Evolutionary conservation across 345 rosid species (phyloP).

Genomic region (Schrenkiella parvula): DNA sequence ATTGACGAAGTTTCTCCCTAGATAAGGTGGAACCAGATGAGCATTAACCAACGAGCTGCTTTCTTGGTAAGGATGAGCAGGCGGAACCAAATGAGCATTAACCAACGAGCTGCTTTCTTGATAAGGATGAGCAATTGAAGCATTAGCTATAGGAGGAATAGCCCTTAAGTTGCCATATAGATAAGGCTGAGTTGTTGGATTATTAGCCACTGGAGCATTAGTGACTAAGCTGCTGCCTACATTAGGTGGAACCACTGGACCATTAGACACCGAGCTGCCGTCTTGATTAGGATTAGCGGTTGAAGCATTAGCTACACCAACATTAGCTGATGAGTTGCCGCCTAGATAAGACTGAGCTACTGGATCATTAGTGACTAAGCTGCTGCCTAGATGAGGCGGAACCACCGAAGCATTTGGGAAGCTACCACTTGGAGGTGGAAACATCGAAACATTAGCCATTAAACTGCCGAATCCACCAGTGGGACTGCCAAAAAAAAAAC

Average conservation of each 20-base stretch:
- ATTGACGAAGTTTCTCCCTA: too few species aligned
- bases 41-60: not conserved
- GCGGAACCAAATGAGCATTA: too few species aligned
- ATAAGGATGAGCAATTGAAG: not conserved
- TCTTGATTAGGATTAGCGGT: not conserved
- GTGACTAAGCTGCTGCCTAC: not conserved
- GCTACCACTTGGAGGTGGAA: not conserved
- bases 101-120: not conserved
- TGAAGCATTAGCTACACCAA: not conserved
- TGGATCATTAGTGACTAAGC: not conserved
- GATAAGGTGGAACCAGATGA: too few species aligned
- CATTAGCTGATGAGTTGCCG: not conserved
- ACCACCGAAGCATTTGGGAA: not conserved
- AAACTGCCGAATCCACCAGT: not conserved
- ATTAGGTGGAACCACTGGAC: not conserved
- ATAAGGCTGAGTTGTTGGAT: not conserved
- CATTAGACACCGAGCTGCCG: not conserved
- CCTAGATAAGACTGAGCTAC: not conserved
- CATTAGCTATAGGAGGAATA: not conserved
- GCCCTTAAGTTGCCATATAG: not conserved
- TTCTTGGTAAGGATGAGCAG: not conserved
- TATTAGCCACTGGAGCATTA: not conserved
- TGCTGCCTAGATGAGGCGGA: not conserved
- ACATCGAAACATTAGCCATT: not conserved
- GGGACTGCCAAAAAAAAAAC: not conserved